These are phyloP conservation scores for Puccinia horiana DNA, from an alignment of 1,284 basidiomycete genomes.

Conservation along the genomic window DNA sequence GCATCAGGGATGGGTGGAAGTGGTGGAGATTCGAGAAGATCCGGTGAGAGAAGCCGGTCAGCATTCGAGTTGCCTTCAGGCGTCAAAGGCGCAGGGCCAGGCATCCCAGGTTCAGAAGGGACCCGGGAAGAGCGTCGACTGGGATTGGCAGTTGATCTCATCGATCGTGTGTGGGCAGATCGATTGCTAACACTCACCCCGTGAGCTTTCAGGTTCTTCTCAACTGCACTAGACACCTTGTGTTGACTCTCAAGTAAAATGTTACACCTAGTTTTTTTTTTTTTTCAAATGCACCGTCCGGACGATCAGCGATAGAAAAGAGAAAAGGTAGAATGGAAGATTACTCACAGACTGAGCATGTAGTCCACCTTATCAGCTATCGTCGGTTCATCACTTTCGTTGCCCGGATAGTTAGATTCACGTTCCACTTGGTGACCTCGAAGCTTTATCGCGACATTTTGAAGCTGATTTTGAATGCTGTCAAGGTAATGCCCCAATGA, in stretches of 20 bases:
- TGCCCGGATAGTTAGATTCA: slow-evolving; percentile 23
- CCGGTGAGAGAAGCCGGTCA: slow-evolving; percentile 4
- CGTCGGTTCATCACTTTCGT: slow-evolving; percentile 48
- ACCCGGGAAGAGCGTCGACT: slow-evolving; percentile 20
- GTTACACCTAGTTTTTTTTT: slow-evolving; percentile 38
- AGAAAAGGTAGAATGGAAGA: slow-evolving; percentile 2
- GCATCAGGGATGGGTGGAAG: slow-evolving; percentile 30
- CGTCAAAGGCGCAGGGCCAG: slow-evolving; percentile 41
- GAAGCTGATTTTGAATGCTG: slow-evolving; percentile 51
- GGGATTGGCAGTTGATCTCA: slow-evolving; percentile 24
- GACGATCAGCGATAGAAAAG: neutral
- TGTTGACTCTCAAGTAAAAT: slow-evolving; percentile 51
- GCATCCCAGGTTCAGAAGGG: slow-evolving; percentile 33
- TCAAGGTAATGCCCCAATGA: slow-evolving; percentile 49
- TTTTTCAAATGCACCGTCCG: neutral
- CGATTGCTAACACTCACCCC: slow-evolving; percentile 40
- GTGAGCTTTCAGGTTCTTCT: slow-evolving; percentile 49
- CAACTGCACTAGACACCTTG: slow-evolving; percentile 51
- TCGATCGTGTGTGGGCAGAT: slow-evolving; percentile 43
- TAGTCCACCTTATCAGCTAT: slow-evolving; percentile 52
- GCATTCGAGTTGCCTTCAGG: slow-evolving; percentile 30
- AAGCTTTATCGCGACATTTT: slow-evolving; percentile 47
- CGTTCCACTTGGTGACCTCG: slow-evolving; percentile 45
- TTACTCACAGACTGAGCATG: slow-evolving; percentile 50
- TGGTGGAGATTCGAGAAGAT: slow-evolving; percentile 31